Evolutionary conservation across 73 alveolate genomes (phyloP).

Genomic region (Paramecium biaurelia): DNA sequence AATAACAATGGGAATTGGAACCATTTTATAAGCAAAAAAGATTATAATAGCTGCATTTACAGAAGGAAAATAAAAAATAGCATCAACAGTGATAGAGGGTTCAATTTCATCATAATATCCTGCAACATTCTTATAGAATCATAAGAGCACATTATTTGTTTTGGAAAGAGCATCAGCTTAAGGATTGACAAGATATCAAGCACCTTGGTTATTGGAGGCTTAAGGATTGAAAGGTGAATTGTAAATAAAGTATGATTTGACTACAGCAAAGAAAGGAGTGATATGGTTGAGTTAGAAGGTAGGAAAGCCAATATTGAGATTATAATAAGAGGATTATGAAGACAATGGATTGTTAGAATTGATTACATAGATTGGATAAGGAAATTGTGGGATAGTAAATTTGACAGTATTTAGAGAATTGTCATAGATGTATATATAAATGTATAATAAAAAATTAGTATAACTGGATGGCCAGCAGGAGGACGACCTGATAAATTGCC

Average conservation of each 20-base stretch:
- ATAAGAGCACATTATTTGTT: constrained; percentile 52
- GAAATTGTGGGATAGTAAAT: constrained; percentile 61
- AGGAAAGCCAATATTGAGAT: constrained; percentile 60
- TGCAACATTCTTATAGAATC: constrained; percentile 74
- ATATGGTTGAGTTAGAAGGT: constrained; percentile 63
- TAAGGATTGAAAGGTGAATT: constrained; percentile 61
- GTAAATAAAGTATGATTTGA: constrained; percentile 36
- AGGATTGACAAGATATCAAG: constrained; percentile 46
- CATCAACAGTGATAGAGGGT: constrained; percentile 73
- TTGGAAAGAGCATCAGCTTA: constrained; percentile 67
- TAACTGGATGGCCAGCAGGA: constrained; percentile 79
- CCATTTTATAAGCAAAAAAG: constrained; percentile 72
- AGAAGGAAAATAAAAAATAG: constrained; percentile 72
- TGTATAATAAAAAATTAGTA: background rate
- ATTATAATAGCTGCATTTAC: constrained; percentile 79
- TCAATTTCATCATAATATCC: constrained; percentile 68
- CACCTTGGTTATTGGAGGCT: constrained; percentile 62
- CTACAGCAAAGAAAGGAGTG: constrained; percentile 65
- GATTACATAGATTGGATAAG: constrained; percentile 56
- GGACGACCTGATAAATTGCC: constrained; percentile 66
- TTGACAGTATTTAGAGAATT: constrained; percentile 50
- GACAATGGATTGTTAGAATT: constrained; percentile 65
- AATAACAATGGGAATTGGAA: constrained; percentile 87
- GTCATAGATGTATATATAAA: background rate
- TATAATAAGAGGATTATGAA: constrained; percentile 63